Conservation (phyloP, 1,284 basidiomycete species). For the Meira nashicola region DNA sequence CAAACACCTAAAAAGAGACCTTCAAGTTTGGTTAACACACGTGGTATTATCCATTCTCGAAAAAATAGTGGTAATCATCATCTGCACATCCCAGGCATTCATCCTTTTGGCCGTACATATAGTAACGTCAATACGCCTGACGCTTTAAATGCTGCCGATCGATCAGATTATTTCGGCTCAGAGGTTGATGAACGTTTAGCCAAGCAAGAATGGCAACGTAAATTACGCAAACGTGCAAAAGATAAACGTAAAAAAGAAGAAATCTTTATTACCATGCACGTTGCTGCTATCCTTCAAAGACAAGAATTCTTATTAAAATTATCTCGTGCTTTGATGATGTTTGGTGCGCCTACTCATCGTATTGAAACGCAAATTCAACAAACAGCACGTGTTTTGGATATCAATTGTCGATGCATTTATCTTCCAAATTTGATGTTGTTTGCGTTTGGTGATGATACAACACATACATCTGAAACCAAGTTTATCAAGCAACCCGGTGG, state of each 20-base stretch:
- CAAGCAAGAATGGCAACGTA: slow-evolving; percentile 46
- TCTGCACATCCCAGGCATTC: background rate
- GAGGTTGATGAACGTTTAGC: slow-evolving; percentile 25
- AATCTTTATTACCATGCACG: slow-evolving; percentile 71
- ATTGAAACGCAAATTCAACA: slow-evolving; percentile 80
- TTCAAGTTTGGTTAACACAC: slow-evolving; percentile 3
- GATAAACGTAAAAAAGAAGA: slow-evolving; percentile 48
- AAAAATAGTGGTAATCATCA: slow-evolving; percentile 4
- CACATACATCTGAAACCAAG: slow-evolving; percentile 79
- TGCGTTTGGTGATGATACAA: slow-evolving; percentile 65
- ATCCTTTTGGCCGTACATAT: slow-evolving; percentile 16
- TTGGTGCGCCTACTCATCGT: slow-evolving; percentile 82
- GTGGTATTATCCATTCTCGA: background rate
- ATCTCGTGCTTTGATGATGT: slow-evolving; percentile 87
- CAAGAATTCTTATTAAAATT: slow-evolving; percentile 88
- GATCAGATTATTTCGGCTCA: slow-evolving; percentile 41
- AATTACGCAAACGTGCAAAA: slow-evolving; percentile 43
- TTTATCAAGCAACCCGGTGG: slow-evolving; percentile 53
- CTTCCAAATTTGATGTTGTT: slow-evolving; percentile 70
- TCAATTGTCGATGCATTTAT: slow-evolving; percentile 78
- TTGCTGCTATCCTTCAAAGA: slow-evolving; percentile 76
- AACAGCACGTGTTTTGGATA: slow-evolving; percentile 77
- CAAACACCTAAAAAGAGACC: slow-evolving; percentile 10
- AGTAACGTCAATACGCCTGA: slow-evolving; percentile 40
- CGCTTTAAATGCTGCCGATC: slow-evolving; percentile 11